Percentiles rank a stretch among this genome's conserved stretches.
These are phyloP conservation scores for Phytophthora sansomeana DNA, from an alignment of 352 stramenopile genomes.

Conservation along the genomic window DNA sequence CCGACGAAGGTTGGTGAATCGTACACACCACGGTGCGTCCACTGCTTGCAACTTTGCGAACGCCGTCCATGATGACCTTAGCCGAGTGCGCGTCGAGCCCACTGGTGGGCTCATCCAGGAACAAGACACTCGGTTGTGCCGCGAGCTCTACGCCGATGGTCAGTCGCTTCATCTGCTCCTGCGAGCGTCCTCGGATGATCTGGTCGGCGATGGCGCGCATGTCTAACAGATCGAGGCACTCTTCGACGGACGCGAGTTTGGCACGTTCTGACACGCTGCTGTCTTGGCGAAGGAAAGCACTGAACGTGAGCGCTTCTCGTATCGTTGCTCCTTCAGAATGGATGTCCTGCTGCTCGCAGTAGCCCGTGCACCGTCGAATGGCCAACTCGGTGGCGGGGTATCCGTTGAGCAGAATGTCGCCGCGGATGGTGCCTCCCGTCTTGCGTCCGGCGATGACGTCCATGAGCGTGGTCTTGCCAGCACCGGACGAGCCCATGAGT, in stretches of 20 bases:
- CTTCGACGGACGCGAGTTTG: constrained; percentile 43
- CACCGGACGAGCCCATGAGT: constrained; percentile 61
- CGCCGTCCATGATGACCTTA: constrained; percentile 65
- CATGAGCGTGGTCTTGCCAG: constrained; percentile 75
- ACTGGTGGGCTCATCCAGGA: constrained; percentile 77
- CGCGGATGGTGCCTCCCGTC: constrained; percentile 64
- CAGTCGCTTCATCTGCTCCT: constrained; percentile 66
- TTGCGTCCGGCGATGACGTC: constrained; percentile 86
- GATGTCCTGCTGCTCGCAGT: constrained; percentile 36
- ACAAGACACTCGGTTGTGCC: constrained; percentile 82
- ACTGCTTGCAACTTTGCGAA: constrained; percentile 82
- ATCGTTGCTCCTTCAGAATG: constrained; percentile 57
- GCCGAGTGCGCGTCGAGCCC: constrained; percentile 85
- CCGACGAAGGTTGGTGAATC: constrained; percentile 16
- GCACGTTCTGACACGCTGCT: constrained; percentile 28
- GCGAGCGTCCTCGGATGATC: constrained; percentile 44
- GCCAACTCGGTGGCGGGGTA: constrained; percentile 36
- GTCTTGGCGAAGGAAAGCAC: constrained; percentile 68
- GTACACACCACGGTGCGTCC: constrained; percentile 70
- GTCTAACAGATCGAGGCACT: constrained; percentile 44
- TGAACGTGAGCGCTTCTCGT: constrained; percentile 89
- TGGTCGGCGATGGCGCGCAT: constrained; percentile 40
- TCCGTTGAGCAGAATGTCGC: constrained; percentile 58
- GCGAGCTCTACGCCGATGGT: constrained; percentile 92
- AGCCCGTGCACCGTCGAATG: constrained; percentile 42